phyloP scores from a whole-genome alignment of 1,139 yeast species.

The Nakaseomyces delphensis region DNA sequence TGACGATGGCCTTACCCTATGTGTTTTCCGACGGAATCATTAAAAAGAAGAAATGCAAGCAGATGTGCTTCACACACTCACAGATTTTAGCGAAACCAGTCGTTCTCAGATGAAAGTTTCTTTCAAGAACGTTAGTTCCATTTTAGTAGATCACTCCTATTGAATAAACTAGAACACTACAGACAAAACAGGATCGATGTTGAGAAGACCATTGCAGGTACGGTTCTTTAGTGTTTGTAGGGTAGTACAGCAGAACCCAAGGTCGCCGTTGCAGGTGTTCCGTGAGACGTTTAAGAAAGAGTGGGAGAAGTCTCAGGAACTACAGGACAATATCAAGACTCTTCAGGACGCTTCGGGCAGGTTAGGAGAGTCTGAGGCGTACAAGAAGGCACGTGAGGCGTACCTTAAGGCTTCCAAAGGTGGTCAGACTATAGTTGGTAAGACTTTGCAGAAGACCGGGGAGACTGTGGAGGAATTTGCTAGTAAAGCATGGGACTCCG shows the following conservation, averaged over 20 bases:
- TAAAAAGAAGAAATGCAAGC: too few relatives aligned
- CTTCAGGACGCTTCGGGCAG: conserved; percentile 94
- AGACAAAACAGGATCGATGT: too few relatives aligned
- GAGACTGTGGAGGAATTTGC: conserved; percentile 89
- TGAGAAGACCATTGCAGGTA: conserved; percentile 1
- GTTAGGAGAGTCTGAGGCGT: conserved; percentile 89
- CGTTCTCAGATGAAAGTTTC: too few relatives aligned
- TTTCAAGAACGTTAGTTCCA: too few relatives aligned
- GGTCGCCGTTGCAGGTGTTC: conserved; percentile 87
- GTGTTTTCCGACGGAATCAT: too few relatives aligned
- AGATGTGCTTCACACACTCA: too few relatives aligned
- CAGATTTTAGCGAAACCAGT: too few relatives aligned
- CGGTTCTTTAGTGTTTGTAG: conserved; percentile 1
- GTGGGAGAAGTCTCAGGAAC: conserved; percentile 82
- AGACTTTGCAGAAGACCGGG: conserved; percentile 84
- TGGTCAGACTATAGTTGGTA: conserved; percentile 69
- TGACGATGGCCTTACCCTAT: too few relatives aligned
- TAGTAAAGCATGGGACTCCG: conserved; percentile 91
- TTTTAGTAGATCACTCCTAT: too few relatives aligned
- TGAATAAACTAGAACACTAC: too few relatives aligned
- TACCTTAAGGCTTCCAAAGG: conserved; percentile 73
- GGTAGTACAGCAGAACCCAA: conserved; percentile 21
- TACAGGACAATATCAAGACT: conserved; percentile 88
- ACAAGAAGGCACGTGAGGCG: conserved; percentile 88
- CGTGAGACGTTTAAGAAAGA: conserved; percentile 85